These are phyloP conservation scores for Candida caryicola DNA, from an alignment of 805 yeast genomes.

Conservation along the genomic window DNA sequence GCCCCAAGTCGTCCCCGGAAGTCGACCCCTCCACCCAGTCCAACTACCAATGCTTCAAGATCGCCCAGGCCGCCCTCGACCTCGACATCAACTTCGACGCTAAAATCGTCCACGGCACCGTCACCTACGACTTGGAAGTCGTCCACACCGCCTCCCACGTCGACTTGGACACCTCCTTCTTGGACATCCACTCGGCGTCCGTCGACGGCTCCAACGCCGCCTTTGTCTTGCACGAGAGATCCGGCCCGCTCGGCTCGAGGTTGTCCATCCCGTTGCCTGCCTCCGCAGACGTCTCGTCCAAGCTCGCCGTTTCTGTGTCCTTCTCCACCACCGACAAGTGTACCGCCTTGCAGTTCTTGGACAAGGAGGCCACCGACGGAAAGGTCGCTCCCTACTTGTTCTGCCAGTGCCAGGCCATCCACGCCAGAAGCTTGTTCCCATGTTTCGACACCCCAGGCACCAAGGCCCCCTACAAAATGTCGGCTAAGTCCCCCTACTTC, in stretches of 20 bases:
- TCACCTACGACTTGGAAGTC: constrained; percentile 17
- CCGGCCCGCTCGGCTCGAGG: constrained; percentile 25
- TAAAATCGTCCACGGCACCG: constrained; percentile 22
- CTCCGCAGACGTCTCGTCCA: neutral
- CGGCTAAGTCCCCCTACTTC: constrained; percentile 24
- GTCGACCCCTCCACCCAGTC: constrained; percentile 70
- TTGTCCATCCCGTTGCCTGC: constrained; percentile 16
- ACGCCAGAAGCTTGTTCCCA: constrained; percentile 35
- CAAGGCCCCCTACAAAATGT: constrained; percentile 25
- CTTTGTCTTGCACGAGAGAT: constrained; percentile 12
- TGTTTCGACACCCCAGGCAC: constrained; percentile 37
- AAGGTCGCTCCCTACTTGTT: constrained; percentile 34
- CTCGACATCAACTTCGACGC: constrained; percentile 24
- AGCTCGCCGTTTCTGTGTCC: constrained; percentile 15
- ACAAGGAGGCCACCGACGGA: constrained; percentile 21
- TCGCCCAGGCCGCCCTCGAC: constrained; percentile 18
- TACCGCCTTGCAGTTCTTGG: constrained; percentile 35
- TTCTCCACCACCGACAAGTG: constrained; percentile 29
- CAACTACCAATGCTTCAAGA: constrained; percentile 24
- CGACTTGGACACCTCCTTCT: constrained; percentile 27
- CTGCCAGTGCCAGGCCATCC: constrained; percentile 37
- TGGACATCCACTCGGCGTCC: constrained; percentile 16
- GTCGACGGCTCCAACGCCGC: constrained; percentile 17
- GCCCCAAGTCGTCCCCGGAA: constrained; percentile 48
- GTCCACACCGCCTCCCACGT: constrained; percentile 6